Percentiles rank a stretch among this genome's conserved stretches.
Conservation (phyloP, 805 yeast species). For the Saccharomyces eubayanus region DNA sequence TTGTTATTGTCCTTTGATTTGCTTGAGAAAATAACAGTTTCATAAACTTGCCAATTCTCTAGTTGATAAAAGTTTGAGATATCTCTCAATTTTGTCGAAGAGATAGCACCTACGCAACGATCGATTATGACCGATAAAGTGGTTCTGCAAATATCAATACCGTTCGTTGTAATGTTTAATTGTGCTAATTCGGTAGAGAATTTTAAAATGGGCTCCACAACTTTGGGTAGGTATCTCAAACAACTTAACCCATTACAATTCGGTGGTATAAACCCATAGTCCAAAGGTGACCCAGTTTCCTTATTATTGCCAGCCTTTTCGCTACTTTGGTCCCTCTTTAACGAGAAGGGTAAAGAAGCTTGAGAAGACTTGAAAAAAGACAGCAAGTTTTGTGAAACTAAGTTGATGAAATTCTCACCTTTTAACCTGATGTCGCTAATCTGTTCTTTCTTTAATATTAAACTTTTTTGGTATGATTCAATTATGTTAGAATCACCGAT, state of each 20-base stretch:
- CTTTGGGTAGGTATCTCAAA: slow-evolving; percentile 41
- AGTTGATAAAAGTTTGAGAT: slow-evolving; percentile 33
- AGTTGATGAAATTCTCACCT: slow-evolving; percentile 34
- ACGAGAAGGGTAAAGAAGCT: slow-evolving; percentile 5
- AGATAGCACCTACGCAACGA: slow-evolving; percentile 39
- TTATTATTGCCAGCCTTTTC: slow-evolving; percentile 2
- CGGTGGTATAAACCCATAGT: slow-evolving; percentile 56
- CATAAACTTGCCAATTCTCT: slow-evolving; percentile 34
- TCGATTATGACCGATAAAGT: slow-evolving; percentile 34
- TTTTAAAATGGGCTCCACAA: slow-evolving; percentile 37
- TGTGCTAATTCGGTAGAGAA: slow-evolving; percentile 39
- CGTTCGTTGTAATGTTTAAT: slow-evolving; percentile 34
- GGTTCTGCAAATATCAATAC: slow-evolving; percentile 33
- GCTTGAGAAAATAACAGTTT: slow-evolving; percentile 12
- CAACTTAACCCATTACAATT: slow-evolving; percentile 55
- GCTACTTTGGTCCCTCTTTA: not conserved
- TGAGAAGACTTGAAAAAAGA: slow-evolving; percentile 32
- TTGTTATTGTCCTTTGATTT: not conserved
- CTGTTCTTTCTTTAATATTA: slow-evolving; percentile 39
- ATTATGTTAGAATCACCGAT: slow-evolving; percentile 22
- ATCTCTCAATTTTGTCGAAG: slow-evolving; percentile 46
- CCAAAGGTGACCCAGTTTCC: slow-evolving; percentile 26
- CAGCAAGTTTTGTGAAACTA: slow-evolving; percentile 26
- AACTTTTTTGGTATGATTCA: slow-evolving; percentile 32
- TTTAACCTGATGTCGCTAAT: slow-evolving; percentile 33